A percentile compares a stretch with the other conserved stretches of the same genome.
phyloP scores from a whole-genome alignment of 352 stramenopile species.

The Pythium biforme region DNA sequence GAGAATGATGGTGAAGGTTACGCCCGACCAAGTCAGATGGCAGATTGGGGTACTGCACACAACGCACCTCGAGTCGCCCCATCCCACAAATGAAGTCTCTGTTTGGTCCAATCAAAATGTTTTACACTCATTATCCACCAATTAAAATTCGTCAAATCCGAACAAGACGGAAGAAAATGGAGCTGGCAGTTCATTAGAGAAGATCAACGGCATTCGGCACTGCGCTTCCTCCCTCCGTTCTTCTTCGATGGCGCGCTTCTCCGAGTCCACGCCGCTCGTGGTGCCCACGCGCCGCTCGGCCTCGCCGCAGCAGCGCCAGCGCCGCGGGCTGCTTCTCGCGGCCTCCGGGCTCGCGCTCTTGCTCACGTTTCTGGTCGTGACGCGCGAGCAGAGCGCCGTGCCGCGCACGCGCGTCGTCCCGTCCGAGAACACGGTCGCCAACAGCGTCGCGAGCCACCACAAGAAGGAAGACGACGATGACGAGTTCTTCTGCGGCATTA shows the following conservation, averaged over 20 bases:
- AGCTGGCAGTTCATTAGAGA: too few species aligned
- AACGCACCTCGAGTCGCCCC: too few species aligned
- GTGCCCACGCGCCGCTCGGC: background rate
- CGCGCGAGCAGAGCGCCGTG: conserved; percentile 18
- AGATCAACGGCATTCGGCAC: too few species aligned
- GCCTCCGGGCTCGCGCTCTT: conserved; percentile 32
- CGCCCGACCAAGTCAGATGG: too few species aligned
- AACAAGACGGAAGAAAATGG: too few species aligned
- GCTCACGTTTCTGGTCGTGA: conserved; percentile 35
- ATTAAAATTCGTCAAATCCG: conserved; percentile 1
- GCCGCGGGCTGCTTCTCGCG: conserved; percentile 25
- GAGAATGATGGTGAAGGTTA: conserved; percentile 2
- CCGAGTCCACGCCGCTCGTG: conserved; percentile 23
- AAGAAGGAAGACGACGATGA: too few species aligned
- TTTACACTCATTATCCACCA: background rate
- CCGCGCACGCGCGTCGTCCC: too few species aligned
- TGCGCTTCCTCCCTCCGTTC: too few species aligned
- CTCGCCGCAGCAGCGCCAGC: background rate
- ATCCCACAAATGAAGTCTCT: background rate
- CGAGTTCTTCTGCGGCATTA: conserved; percentile 38
- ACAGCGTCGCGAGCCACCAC: background rate
- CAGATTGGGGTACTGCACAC: too few species aligned
- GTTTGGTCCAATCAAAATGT: background rate
- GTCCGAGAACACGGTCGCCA: background rate
- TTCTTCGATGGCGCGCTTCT: conserved; percentile 9